Base-by-base conservation (phyloP, 768 basidiomycete genomes). In the Lentinula boryana region DNA sequence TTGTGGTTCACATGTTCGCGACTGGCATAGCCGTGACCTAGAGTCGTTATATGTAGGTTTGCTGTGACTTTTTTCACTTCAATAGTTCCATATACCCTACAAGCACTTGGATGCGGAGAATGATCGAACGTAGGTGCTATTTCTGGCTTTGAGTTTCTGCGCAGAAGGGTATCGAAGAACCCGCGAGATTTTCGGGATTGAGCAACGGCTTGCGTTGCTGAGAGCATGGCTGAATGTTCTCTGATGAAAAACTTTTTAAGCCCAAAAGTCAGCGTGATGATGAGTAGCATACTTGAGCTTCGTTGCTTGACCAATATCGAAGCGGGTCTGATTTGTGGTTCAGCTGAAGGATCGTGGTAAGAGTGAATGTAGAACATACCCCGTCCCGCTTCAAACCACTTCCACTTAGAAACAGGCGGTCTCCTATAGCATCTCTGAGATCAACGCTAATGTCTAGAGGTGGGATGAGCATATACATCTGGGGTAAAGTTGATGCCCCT, bases 11-110 rank as follows among this genome's bases (percentile, higher is more conserved):
- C 90, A 71, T 98, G 95, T 60, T 91, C 82, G 62, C 80, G 79
- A 64, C 91, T 93, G 49, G 88, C 79, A 68, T 99, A 99, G 23
- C 96, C 96, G 71, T 99, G 96, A 0, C 96, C 96, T 8, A 95
- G 79, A 0, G 93, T 93, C 1, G 96, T 99, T 46, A 99, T 82
- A 68, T 99, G 96, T 56, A 99, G 71, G 69, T 99, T 99, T 5
- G 89, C 91, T 32, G 93, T 97, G 0, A 97, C 94, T 64, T 91
- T 91, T 74, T 95, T 97, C 6, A 94, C 91, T 10, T 76, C 71
- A 12, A 96, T 78, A 18, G 87, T 86, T 2, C 96, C 96, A 67
- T 85, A 92, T 5, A 98, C 84, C 61, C 96, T 76, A 72, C 96
- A 98, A 0, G 95, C 93, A 51, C 79, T 83, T 0, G 83, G 91